These are phyloP conservation scores for Oryza glumipatula DNA, from an alignment of 176 grass and related monocot genomes.

Conservation along the genomic window DNA sequence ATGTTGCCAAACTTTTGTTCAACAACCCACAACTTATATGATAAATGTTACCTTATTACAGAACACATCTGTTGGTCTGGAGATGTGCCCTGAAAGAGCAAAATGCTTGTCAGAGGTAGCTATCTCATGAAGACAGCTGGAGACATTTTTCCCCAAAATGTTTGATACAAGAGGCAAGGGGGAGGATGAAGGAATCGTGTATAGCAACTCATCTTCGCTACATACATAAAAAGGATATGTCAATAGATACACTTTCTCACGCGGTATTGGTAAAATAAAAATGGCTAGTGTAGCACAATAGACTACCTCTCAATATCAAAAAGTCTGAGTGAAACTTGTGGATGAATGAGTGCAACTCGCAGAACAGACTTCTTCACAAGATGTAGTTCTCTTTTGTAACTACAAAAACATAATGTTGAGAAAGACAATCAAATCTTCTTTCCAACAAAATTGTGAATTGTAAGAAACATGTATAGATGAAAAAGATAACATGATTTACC, in stretches of 20 bases:
- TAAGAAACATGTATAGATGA: conserved; percentile 19
- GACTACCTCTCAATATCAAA: conserved; percentile 77
- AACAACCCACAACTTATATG: conserved; percentile 22
- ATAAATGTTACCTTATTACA: conserved; percentile 58
- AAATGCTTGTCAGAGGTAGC: conserved; percentile 60
- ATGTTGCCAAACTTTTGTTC: conserved; percentile 27
- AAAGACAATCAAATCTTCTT: conserved; percentile 35
- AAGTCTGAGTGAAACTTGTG: conserved; percentile 83
- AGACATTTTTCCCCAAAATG: conserved; percentile 76
- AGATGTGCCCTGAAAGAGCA: conserved; percentile 87
- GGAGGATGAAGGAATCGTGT: conserved; percentile 58
- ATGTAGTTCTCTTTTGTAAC: conserved; percentile 75
- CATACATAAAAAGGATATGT: conserved; percentile 35
- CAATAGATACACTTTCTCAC: conserved; percentile 8
- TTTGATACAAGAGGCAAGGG: conserved; percentile 73
- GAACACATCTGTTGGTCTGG: conserved; percentile 61
- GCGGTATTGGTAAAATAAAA: conserved; percentile 22
- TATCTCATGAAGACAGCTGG: conserved; percentile 76
- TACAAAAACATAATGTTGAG: conserved; percentile 48
- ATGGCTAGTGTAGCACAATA: conserved; percentile 8
- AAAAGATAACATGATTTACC: conserved; percentile 44
- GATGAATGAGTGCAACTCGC: conserved; percentile 75
- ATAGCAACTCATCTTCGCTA: conserved; percentile 81
- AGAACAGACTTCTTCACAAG: conserved; percentile 81
- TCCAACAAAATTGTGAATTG: conserved; percentile 33